These are phyloP conservation scores for Pseudozyma sp. DNA, from an alignment of 1,284 basidiomycete genomes.

Conservation along the genomic window DNA sequence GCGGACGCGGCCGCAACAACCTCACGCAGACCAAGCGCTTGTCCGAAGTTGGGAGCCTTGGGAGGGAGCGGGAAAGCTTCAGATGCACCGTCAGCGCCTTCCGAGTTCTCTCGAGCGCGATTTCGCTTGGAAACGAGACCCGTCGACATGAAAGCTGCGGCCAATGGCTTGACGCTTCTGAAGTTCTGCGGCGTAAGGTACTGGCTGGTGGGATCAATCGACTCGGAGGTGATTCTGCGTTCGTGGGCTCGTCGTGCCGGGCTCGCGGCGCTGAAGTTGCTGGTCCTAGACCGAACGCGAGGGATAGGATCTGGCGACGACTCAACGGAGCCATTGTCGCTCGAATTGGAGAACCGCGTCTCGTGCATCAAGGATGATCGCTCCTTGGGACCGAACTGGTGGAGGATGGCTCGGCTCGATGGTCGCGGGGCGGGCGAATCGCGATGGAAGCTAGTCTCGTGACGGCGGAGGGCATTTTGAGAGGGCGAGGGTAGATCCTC, in stretches of 20 bases:
- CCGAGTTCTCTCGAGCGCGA: conserved; percentile 37
- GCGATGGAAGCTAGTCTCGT: conserved; percentile 39
- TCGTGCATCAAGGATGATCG: conserved; percentile 54
- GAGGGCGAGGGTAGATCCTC: conserved; percentile 39
- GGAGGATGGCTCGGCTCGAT: conserved; percentile 5
- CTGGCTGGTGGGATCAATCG: conserved; percentile 27
- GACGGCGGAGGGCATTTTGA: conserved; percentile 33
- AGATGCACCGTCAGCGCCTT: conserved; percentile 28
- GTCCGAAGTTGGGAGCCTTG: conserved; percentile 50
- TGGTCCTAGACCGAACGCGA: conserved; percentile 35
- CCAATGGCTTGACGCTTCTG: conserved; percentile 70
- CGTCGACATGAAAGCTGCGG: conserved; percentile 70
- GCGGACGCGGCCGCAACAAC: conserved; percentile 64
- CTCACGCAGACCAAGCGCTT: conserved; percentile 61
- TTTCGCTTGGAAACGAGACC: conserved; percentile 69
- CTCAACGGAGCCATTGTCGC: conserved; percentile 37
- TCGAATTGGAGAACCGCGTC: conserved; percentile 38
- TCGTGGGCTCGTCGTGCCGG: conserved; percentile 39
- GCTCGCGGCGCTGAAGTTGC: conserved; percentile 29
- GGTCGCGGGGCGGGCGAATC: conserved; percentile 40
- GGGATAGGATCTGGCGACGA: conserved; percentile 42
- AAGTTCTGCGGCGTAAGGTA: conserved; percentile 69
- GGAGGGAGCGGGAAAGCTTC: conserved; percentile 49
- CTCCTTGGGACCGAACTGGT: conserved; percentile 53
- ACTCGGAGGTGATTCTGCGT: conserved; percentile 33